These are phyloP conservation scores for Conoideocrella luteorostrata DNA, from an alignment of 2,329 filamentous ascomycete species.

Conservation along the genomic window DNA sequence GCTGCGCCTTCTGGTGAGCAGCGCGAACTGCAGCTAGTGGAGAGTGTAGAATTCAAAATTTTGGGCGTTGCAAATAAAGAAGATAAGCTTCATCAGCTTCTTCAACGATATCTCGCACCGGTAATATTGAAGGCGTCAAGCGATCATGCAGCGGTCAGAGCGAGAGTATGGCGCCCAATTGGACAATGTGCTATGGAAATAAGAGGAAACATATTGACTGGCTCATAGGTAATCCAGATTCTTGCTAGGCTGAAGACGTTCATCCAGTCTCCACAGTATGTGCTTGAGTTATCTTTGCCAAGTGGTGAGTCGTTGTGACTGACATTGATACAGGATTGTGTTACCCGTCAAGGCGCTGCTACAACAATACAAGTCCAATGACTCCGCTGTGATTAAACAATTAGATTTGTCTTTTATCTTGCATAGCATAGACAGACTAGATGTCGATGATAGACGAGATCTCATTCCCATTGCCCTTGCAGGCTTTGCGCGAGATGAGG, in stretches of 20 bases:
- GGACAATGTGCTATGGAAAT: neutral
- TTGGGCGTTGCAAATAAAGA: constrained; percentile 74
- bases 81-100: constrained; percentile 68
- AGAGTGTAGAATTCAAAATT: constrained; percentile 80
- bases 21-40: constrained; percentile 74
- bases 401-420: constrained; percentile 87
- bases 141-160: constrained; percentile 70
- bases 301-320: constrained; percentile 4
- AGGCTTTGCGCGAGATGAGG: constrained; percentile 26
- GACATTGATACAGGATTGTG: constrained; percentile 47
- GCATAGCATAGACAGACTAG: constrained; percentile 58
- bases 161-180: constrained; percentile 48
- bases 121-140: constrained; percentile 82
- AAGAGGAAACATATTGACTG: neutral
- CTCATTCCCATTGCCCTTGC: constrained; percentile 54
- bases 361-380: constrained; percentile 78
- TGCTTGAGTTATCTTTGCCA: neutral
- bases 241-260: constrained; percentile 48
- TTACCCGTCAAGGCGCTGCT: constrained; percentile 79
- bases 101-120: constrained; percentile 74
- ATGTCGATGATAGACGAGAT: constrained; percentile 56
- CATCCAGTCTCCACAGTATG: constrained; percentile 44
- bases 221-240: constrained; percentile 42
- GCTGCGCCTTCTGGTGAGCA: constrained; percentile 43
- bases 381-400: constrained; percentile 71